Evolutionary conservation across 495 filamentous ascomycete genomes (phyloP).

Genomic region (Aspergillus incahuasiensis): DNA sequence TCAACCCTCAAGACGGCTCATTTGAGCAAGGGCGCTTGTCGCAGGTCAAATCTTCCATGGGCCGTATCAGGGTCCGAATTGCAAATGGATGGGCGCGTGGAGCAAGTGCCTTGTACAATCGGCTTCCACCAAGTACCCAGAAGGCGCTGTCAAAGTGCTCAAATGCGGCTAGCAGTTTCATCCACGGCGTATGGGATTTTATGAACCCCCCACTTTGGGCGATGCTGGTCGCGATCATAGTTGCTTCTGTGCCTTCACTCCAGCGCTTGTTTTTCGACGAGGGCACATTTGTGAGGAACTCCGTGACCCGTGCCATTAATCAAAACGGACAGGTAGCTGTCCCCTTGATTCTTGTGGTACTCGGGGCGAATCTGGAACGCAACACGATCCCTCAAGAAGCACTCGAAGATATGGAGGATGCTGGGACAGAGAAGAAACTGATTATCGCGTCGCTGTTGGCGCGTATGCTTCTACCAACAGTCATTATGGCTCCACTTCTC

Average conservation of each 20-base stretch:
- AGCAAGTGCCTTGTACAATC: constrained; percentile 27
- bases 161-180: constrained; percentile 46
- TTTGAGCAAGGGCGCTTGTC: constrained; percentile 21
- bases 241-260: constrained; percentile 82
- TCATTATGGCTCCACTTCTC: constrained; percentile 91
- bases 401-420: constrained; percentile 51
- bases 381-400: constrained; percentile 62
- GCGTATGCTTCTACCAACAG: constrained; percentile 86
- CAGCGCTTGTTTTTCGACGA: constrained; percentile 83
- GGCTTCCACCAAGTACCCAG: constrained; percentile 58
- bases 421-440: constrained; percentile 68
- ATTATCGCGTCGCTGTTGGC: constrained; percentile 80
- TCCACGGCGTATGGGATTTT: constrained; percentile 72
- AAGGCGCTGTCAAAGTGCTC: constrained; percentile 42
- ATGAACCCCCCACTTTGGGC: constrained; percentile 99
- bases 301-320: constrained; percentile 78
- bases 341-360: constrained; percentile 91
- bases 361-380: constrained; percentile 84
- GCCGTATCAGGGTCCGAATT: constrained; percentile 16
- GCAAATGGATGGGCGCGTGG: constrained; percentile 22
- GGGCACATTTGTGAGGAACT: constrained; percentile 88
- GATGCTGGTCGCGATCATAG: constrained; percentile 82
- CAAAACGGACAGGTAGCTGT: constrained; percentile 90
- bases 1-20: constrained; percentile 18
- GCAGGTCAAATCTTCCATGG: constrained; percentile 22